phyloP scores from a whole-genome alignment of 1,139 yeast species.

The Hanseniaspora gamundiae region DNA sequence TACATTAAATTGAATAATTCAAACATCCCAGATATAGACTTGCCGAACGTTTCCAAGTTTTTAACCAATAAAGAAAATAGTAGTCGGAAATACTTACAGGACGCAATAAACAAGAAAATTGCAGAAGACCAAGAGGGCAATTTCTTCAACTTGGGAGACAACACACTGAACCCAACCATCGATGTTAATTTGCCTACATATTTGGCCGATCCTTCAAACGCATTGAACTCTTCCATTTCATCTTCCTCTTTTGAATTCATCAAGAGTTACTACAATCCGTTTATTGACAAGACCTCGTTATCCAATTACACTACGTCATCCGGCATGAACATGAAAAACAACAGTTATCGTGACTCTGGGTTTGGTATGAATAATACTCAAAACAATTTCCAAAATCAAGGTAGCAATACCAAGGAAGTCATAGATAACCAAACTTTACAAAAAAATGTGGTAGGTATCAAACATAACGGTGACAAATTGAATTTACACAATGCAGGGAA shows the following conservation, averaged over 20 bases:
- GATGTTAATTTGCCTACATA: conserved; percentile 47
- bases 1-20: conserved; percentile 82
- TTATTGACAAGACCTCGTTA: conserved; percentile 11
- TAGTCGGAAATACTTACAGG: conserved; percentile 69
- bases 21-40: conserved; percentile 84
- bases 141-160: conserved; percentile 80
- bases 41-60: conserved; percentile 70
- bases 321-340: neutral
- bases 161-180: conserved; percentile 80
- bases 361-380: neutral
- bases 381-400: conserved; percentile 15
- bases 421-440: conserved; percentile 8
- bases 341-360: neutral
- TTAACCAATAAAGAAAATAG: conserved; percentile 67
- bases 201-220: conserved; percentile 45
- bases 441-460: conserved; percentile 11
- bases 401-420: conserved; percentile 18
- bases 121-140: conserved; percentile 49
- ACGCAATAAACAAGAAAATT: conserved; percentile 63
- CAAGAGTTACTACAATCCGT: conserved; percentile 37
- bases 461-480: conserved; percentile 19
- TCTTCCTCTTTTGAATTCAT: conserved; percentile 63
- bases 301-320: neutral
- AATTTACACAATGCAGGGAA: conserved; percentile 10
- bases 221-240: conserved; percentile 74